Conservation (phyloP, 768 basidiomycete species). For the Agrocybe praecox region DNA sequence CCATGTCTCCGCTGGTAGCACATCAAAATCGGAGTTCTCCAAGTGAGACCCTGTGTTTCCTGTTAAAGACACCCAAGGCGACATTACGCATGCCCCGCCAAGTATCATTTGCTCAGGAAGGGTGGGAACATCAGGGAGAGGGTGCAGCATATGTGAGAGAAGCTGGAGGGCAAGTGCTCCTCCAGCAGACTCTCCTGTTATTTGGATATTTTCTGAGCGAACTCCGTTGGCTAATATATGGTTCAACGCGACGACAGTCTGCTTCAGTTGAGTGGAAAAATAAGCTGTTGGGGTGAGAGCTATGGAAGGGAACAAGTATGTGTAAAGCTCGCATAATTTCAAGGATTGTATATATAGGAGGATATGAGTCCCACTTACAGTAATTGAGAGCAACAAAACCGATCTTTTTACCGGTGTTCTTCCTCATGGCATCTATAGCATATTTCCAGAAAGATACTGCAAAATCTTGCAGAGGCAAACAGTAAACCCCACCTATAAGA, state of each 20-base stretch:
- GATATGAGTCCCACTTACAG: constrained; percentile 15
- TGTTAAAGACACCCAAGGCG: constrained; percentile 22
- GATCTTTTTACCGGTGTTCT: constrained; percentile 13
- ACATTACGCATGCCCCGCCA: constrained; percentile 31
- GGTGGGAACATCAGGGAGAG: constrained; percentile 17
- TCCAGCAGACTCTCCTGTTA: constrained; percentile 38
- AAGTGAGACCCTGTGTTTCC: constrained; percentile 20
- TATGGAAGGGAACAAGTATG: constrained; percentile 1
- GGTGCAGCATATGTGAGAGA: constrained; percentile 33
- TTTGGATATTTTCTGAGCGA: constrained; percentile 24
- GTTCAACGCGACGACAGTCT: constrained; percentile 25
- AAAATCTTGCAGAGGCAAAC: constrained; percentile 22
- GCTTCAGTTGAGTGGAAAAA: constrained; percentile 33
- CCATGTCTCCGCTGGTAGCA: constrained; percentile 14
- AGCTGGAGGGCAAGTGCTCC: constrained; percentile 32
- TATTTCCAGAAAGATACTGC: constrained; percentile 26
- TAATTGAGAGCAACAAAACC: constrained; percentile 28
- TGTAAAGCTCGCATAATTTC: not conserved
- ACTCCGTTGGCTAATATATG: constrained; percentile 27
- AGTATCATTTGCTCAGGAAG: constrained; percentile 17
- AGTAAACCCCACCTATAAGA: constrained; percentile 27
- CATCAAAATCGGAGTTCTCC: constrained; percentile 24
- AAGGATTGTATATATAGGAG: no score
- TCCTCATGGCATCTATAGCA: constrained; percentile 13
- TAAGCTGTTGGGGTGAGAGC: constrained; percentile 30